Percentiles rank a stretch among this genome's conserved stretches.
Evolutionary conservation across 2,329 filamentous ascomycete species (phyloP).

Genomic region (Clathrospora elynae): DNA sequence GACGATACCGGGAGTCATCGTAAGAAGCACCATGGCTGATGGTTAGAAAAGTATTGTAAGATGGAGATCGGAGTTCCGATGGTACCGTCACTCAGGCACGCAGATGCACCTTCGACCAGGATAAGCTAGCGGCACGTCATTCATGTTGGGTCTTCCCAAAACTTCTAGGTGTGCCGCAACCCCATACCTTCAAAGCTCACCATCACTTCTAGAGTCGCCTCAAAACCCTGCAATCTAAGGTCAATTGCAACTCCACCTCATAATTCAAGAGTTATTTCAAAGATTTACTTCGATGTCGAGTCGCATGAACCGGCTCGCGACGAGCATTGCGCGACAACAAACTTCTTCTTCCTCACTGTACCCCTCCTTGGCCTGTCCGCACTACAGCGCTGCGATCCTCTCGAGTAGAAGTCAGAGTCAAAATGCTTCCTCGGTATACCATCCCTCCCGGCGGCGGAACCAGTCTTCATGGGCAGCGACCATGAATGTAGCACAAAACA

Average conservation of each 20-base stretch:
- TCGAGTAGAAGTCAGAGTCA: conserved; percentile 4
- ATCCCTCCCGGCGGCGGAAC: conserved; percentile 52
- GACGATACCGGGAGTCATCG: conserved; percentile 72
- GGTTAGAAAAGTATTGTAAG: conserved; percentile 4
- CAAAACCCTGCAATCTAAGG: conserved; percentile 12
- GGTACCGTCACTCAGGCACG: conserved; percentile 5
- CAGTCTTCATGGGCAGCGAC: conserved; percentile 78
- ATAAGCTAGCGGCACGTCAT: conserved; percentile 16
- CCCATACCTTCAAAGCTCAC: too few species aligned
- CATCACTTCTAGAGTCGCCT: conserved; percentile 8
- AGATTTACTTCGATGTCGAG: conserved; percentile 35
- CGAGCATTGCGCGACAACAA: conserved; percentile 35
- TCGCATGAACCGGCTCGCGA: conserved; percentile 45
- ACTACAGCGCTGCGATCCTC: conserved; percentile 15
- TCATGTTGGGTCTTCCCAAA: conserved; percentile 14
- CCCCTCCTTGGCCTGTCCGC: conserved; percentile 36
- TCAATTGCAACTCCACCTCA: conserved; percentile 33
- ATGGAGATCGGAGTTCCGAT: conserved; percentile 11
- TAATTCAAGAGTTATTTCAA: conserved; percentile 3
- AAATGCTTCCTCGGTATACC: conserved; percentile 35
- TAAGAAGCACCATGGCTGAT: conserved; percentile 71
- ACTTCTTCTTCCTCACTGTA: conserved; percentile 17
- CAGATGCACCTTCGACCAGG: conserved; percentile 6
- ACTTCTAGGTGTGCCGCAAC: too few species aligned
- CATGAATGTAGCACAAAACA: conserved; percentile 68